Evolutionary conservation across 2,329 filamentous ascomycete species (phyloP), one percentile per base, ranked within the genome.

Genomic region (Pyricularia pennisetigena): DNA sequence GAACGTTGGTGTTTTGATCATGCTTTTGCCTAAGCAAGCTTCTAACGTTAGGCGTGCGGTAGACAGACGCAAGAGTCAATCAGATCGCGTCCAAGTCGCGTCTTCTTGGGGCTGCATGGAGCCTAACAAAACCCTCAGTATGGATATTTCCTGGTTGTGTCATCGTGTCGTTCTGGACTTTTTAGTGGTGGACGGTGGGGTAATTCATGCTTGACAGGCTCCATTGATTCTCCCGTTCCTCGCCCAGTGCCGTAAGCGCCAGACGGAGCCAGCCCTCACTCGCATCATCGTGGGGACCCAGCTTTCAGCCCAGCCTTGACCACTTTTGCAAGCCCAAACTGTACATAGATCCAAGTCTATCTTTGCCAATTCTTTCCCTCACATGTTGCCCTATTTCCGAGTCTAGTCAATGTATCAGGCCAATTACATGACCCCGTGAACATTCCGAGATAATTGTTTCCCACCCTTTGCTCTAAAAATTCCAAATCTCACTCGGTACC

Each of bases 101-200:
- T 62, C 59, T 62, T 28, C 14, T 62, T 62, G 29, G 59, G 59
- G 59, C 16, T 62, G 63, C n/a, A 65, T 35, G 10, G 23, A 65
- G 63, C 2, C 20, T 16, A 64, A n/a, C 23, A 65, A 30, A 35
- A 65, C 2, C 24, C 59, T 26, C 59, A 20, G 59, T 62, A 24
- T 20, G 12, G 14, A 62, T 26, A 26, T 28, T 24, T 54, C 41
- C n/a, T 26, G 64, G 61, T 61, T 35, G 59, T 41, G 57, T 67
- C 66, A 64, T 62, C 28, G 29, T 20, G 54, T 61, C 66, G 30
- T 63, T 62, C 54, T 62, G 66, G 54, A 59, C 57, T 67, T 16
- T 63, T 30, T 23, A 62, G 23, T 62, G 59, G 30, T 67, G 59
- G 59, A 41, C 66, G 59, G 32, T 67, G 49, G 66, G 66, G 66